Evolutionary conservation across 139 green algal genomes (phyloP), one percentile per base, ranked within the genome.

Genomic region (Pseudopediastrum boryanum): DNA sequence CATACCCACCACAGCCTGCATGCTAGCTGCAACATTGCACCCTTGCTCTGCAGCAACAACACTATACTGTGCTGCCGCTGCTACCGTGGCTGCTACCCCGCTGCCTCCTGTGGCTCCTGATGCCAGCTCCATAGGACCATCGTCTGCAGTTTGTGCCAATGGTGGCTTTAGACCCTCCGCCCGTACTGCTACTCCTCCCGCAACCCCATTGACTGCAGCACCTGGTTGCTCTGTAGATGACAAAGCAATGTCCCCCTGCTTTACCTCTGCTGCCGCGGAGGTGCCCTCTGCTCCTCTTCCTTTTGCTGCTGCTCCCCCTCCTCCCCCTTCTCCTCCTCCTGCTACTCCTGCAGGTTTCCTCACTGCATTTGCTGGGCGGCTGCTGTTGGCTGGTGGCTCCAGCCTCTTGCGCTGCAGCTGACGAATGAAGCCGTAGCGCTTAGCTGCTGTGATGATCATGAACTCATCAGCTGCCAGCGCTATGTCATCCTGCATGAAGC

Each of bases 401-500:
- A 67, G 13, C 4, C 23, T 5, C 7, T 33, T 33, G 59, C 59
- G n/a, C 59, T 51, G 50, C 6, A 81, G 33, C 19, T 63, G 19
- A 33, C 35, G 70, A 23, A 48, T 48, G 29, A 67, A 81, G 62
- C 74, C 74, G 62, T 74, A 81, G 31, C 50, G 65, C 33, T 74
- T 4, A 0, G 74, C 74, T 8, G 42, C 74, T 46, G 74, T 81
- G 31, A 73, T 35, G 36, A 81, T 44, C 62, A 81, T 41, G 42
- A 75, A 74, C 48, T 81, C 74, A n/a, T 81, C 74, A 19, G 74
- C 74, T 21, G 74, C 74, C 16, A 81, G 44, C 33, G 59, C 74
- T 31, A 48, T 63, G n/a, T 81, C 74, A 10, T 27, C 35, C 46
- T 65, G 35, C 74, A 81, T 81, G 62, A 74, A 81, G 61, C 48